Evolutionary conservation across 169 alveolate species (phyloP).

Genomic region (Amoebophrya sp.): DNA sequence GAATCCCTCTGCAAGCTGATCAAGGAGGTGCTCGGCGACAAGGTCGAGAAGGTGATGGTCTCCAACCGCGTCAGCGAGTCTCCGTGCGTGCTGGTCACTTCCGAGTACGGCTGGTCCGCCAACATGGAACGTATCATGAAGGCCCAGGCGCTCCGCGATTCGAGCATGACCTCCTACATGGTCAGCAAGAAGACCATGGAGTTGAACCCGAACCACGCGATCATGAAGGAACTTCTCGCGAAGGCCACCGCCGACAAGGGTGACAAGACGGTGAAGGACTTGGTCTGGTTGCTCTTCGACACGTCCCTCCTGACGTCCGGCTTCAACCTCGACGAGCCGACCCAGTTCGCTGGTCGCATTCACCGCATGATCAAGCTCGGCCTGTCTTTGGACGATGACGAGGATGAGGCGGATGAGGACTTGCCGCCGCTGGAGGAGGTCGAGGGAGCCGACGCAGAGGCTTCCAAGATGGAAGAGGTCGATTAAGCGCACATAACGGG

Average conservation of each 20-base stretch:
- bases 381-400: conserved; percentile 94
- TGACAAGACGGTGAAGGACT: conserved; percentile 97
- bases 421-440: conserved; percentile 82
- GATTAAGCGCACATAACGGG: conserved; percentile 56
- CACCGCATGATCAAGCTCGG: conserved; percentile 99
- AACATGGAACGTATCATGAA: conserved; percentile 99
- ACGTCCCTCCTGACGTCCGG: conserved; percentile 98
- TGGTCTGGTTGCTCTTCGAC: conserved; percentile 96
- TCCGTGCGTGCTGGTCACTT: conserved; percentile 97
- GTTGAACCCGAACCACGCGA: conserved; percentile 95
- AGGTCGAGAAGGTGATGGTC: conserved; percentile 96
- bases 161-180: conserved; percentile 82
- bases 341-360: conserved; percentile 95
- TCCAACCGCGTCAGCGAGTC: conserved; percentile 93
- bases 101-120: conserved; percentile 99
- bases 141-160: conserved; percentile 95
- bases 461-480: conserved; percentile 94
- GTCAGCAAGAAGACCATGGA: conserved; percentile 96
- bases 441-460: conserved; percentile 69
- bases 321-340: conserved; percentile 98
- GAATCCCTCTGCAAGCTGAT: conserved; percentile 95
- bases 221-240: conserved; percentile 89
- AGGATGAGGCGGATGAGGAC: conserved; percentile 68
- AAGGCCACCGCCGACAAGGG: conserved; percentile 92
- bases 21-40: conserved; percentile 96